Base-by-base conservation (phyloP, 768 basidiomycete species). In the Lactarius quietus region DNA sequence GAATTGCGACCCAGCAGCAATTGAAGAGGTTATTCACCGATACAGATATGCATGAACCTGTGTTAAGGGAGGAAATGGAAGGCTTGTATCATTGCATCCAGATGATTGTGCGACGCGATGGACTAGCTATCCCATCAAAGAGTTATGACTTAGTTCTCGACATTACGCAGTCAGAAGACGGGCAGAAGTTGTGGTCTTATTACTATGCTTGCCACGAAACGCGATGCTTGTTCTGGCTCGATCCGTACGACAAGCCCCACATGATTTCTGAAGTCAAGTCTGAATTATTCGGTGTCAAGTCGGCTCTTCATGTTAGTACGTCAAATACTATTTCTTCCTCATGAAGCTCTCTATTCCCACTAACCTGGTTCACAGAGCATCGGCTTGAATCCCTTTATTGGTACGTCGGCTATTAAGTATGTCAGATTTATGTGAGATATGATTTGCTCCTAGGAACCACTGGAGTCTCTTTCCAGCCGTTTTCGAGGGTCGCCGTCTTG, bases 221-320 rank as follows among this genome's bases (percentile, higher is more conserved):
- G n/a, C n/a, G n/a, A n/a, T n/a, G n/a, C n/a, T n/a, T n/a, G n/a
- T 87, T 87, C 67, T 88, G 83, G 78, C 61, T 86, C 45, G 79
- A 86, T 45, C 66, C 75, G 0, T 81, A 78, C 62, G 70, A 79
- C 0, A 77, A 79, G 0, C 43, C 65, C 0, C 61, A 73, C 6
- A 70, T 85, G 35, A 62, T 78, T n/a, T n/a, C n/a, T n/a, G n/a
- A n/a, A n/a, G n/a, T n/a, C n/a, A n/a, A n/a, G 71, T 73, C 12
- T 41, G 23, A 57, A 61, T 7, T 62, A 53, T 35, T 17, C 15
- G 70, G 67, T 12, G 70, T 61, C 31, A 62, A 36, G 1, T 53
- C 51, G 1, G 52, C 55, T 12, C 39, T 31, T 10, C 7, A 41
- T n/a, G n/a, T n/a, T n/a, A n/a, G n/a, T n/a, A n/a, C n/a, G n/a